Base-by-base conservation (phyloP, 208 protist species). In the Wallacemonas sp. region DNA sequence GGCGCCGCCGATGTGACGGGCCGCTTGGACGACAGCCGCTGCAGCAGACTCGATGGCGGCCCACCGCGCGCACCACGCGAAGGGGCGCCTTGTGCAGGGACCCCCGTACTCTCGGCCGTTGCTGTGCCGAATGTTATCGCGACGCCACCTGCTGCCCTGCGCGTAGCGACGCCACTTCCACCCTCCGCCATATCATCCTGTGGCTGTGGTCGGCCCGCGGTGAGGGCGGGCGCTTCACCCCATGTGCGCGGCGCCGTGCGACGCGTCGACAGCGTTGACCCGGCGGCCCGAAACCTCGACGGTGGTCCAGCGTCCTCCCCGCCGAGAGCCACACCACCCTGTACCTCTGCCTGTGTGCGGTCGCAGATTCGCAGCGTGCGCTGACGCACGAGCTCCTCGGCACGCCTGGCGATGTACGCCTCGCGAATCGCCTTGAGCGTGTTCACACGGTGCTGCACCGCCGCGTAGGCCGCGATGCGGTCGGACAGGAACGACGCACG, bases 401-500 rank as follows among this genome's bases (percentile, higher is more conserved):
- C 68, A 0, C 72, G 71, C 3, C 24, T 22, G 33, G 61, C 55
- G 0, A 71, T 50, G 58, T 76, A 71, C 4, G 60, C 53, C 3
- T 79, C 58, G 1, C 69, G 72, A 4, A 83, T 48, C 1, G 63
- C 69, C 54, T 74, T 50, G 24, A 91, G 39, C 1, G 81, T 82
- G 48, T 76, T 78, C 0, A 87, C 55, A 4, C 69, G 69, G 44
- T 82, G 65, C 3, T 64, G 73, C 39, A 83, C 66, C 27, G 65
- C 74, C 2, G 81, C 76, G 71, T 85, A 92, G 3, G 74, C 73
- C 24, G 72, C 81, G 6, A 82, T 75, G 32, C 85, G 78, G 48
- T 85, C 75, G 13, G 77, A 88, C 36, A 92, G 60, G 59, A 85
- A 81, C 38, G 85, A 76, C 33, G 79, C 76, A n/a, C 81, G 63